Conservation (phyloP, 345 rosid genomes). For the Noccaea bulbosa region DNA sequence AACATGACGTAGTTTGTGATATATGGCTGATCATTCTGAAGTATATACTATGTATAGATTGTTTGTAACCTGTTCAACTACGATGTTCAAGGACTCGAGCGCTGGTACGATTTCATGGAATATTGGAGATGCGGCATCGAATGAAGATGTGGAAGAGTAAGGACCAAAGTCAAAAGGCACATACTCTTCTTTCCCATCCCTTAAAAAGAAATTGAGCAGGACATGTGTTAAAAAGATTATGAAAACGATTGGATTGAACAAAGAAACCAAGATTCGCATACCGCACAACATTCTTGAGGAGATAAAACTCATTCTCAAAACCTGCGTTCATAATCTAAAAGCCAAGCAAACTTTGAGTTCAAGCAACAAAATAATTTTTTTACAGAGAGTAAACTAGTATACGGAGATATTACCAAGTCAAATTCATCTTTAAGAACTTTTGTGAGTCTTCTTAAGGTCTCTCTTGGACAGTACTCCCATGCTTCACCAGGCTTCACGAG, state of each 20-base stretch:
- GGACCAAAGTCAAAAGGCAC: conserved; percentile 71
- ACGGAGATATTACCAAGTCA: conserved; percentile 59
- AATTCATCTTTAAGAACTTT: conserved; percentile 82
- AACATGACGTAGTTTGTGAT: conserved; percentile 4
- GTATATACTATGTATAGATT: too few species aligned
- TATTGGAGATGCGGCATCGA: conserved; percentile 64
- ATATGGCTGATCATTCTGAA: conserved; percentile 10
- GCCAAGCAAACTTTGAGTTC: conserved; percentile 8
- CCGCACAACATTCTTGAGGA: conserved; percentile 71
- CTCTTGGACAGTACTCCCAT: conserved; percentile 98
- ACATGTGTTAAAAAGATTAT: not conserved
- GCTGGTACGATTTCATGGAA: conserved; percentile 69
- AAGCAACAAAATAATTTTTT: conserved; percentile 10
- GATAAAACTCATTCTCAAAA: conserved; percentile 88
- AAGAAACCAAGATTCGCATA: conserved; percentile 31
- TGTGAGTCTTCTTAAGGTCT: conserved; percentile 68
- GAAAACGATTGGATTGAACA: not conserved
- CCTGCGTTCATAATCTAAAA: conserved; percentile 92
- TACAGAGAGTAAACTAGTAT: not conserved
- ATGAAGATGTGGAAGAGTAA: conserved; percentile 80
- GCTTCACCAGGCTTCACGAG: conserved; percentile 74
- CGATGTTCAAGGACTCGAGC: conserved; percentile 67
- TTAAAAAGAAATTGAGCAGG: conserved; percentile 9
- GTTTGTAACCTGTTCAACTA: conserved; percentile 76
- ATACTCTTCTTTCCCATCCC: conserved; percentile 89